phyloP scores from a whole-genome alignment of 306 rosid species.

The Fagus sylvatica region DNA sequence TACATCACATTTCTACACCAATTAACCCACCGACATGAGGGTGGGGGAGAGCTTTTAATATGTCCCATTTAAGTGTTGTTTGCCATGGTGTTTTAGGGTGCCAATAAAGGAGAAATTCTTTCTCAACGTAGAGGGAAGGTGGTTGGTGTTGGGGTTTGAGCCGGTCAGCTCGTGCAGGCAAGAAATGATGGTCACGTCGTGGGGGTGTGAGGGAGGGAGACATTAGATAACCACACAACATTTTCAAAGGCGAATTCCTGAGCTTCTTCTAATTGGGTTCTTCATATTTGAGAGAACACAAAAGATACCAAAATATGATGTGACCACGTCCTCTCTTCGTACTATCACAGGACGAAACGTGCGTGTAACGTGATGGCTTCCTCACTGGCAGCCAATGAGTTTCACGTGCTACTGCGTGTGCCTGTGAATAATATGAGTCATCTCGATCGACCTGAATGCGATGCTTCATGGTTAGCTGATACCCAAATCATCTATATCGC shows the following conservation, averaged over 20 bases:
- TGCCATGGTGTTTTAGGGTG: background rate
- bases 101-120: background rate
- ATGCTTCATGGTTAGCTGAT: background rate
- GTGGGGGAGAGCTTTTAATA: background rate
- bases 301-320: constrained; percentile 18
- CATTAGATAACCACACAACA: background rate
- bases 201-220: background rate
- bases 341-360: constrained; percentile 21
- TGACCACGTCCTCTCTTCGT: background rate
- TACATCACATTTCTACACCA: too few relatives aligned
- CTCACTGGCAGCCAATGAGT: background rate
- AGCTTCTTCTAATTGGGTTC: background rate
- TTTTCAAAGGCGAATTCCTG: background rate
- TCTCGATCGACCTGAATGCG: background rate
- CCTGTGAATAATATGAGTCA: background rate
- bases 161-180: constrained; percentile 29
- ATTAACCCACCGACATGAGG: too few relatives aligned
- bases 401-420: constrained; percentile 21
- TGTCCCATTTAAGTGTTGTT: background rate
- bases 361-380: constrained; percentile 15
- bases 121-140: background rate
- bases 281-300: background rate
- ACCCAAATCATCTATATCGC: background rate
- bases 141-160: constrained; percentile 2
- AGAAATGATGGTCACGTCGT: constrained; percentile 34